A percentile compares a stretch with the other conserved stretches of the same genome.
Conservation (phyloP, 805 yeast species). For the Candida fluviatilis region DNA sequence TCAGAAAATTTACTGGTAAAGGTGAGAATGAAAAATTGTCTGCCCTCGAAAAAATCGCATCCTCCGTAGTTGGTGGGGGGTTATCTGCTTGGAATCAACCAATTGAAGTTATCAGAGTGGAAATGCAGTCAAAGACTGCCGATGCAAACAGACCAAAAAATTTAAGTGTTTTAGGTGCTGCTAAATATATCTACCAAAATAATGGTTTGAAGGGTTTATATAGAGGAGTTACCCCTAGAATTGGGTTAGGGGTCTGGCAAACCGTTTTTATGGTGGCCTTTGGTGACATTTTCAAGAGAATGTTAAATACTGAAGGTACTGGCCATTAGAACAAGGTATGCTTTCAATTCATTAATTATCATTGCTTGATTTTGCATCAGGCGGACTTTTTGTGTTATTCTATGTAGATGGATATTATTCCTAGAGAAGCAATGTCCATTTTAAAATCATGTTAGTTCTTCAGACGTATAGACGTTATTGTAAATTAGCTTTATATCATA, state of each 20-base stretch:
- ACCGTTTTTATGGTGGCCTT: slow-evolving; percentile 97
- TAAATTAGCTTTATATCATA: too few relatives aligned
- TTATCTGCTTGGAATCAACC: slow-evolving; percentile 99
- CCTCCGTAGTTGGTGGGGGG: slow-evolving; percentile 94
- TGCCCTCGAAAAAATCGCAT: slow-evolving; percentile 76
- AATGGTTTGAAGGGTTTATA: slow-evolving; percentile 89
- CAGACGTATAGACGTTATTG: too few relatives aligned
- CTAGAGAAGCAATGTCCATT: too few relatives aligned
- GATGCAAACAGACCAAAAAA: slow-evolving; percentile 97
- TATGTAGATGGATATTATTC: too few relatives aligned
- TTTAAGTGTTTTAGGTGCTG: slow-evolving; percentile 69
- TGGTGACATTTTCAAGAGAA: slow-evolving; percentile 69
- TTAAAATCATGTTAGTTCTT: too few relatives aligned
- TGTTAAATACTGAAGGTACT: slow-evolving; percentile 39
- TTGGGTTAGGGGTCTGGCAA: slow-evolving; percentile 97
- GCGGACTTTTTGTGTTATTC: too few relatives aligned
- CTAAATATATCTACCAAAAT: slow-evolving; percentile 74
- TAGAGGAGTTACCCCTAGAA: slow-evolving; percentile 95
- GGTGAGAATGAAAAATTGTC: slow-evolving; percentile 53
- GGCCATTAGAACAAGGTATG: neutral
- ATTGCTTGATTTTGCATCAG: too few relatives aligned
- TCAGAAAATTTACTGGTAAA: slow-evolving; percentile 63
- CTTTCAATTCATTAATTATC: too few relatives aligned
- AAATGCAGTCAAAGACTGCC: slow-evolving; percentile 92
- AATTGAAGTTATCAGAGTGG: slow-evolving; percentile 94